Percentiles rank a stretch among this genome's conserved stretches.
phyloP scores from a whole-genome alignment of 2,329 filamentous ascomycete genomes.

The Botrytis sinoallii region DNA sequence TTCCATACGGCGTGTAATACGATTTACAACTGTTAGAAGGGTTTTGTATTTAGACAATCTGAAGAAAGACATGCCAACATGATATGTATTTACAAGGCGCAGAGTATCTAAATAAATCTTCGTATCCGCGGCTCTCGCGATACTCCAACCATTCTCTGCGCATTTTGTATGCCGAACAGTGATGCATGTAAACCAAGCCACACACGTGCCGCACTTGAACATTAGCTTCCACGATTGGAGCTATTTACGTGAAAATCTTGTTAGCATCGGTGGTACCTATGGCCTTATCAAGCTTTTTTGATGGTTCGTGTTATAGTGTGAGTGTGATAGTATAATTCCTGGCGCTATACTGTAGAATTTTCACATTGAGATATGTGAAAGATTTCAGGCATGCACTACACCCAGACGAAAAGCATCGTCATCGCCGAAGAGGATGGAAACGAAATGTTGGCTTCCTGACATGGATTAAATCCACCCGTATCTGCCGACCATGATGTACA shows the following conservation, averaged over 20 bases:
- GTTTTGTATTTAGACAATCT: not conserved
- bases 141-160: not conserved
- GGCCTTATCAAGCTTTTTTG: not conserved
- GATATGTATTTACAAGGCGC: not conserved
- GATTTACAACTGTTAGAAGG: not conserved
- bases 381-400: not conserved
- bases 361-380: not conserved
- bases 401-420: not conserved
- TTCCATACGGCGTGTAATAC: not conserved
- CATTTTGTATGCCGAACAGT: not conserved
- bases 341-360: not conserved
- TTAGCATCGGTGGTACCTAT: not conserved
- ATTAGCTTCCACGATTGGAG: not conserved
- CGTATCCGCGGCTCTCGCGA: not conserved
- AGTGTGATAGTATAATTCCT: not conserved
- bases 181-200: not conserved
- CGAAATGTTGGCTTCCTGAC: not conserved
- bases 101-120: not conserved
- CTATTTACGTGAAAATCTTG: not conserved
- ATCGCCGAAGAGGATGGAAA: not conserved
- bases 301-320: not conserved
- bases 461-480: not conserved
- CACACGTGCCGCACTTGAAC: not conserved
- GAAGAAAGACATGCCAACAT: not conserved
- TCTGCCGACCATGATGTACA: slow-evolving; percentile 4